These are phyloP conservation scores for Talaromyces sp. DNA, from an alignment of 2,329 filamentous ascomycete genomes.

Conservation along the genomic window DNA sequence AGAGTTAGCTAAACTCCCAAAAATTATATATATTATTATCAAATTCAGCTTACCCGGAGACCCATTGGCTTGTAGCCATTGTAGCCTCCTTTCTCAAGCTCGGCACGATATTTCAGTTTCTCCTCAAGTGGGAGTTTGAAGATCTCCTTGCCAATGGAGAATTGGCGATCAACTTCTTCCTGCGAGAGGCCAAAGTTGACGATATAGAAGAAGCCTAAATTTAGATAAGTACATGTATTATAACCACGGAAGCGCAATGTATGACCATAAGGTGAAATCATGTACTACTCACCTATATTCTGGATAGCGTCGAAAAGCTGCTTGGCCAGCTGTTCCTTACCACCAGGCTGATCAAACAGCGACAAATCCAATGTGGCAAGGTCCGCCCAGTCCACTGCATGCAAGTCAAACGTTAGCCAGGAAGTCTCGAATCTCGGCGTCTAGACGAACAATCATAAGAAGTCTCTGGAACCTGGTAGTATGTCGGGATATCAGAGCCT, in stretches of 20 bases:
- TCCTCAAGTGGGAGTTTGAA: conserved; percentile 51
- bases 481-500: neutral
- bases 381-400: conserved; percentile 43
- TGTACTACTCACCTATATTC: conserved; percentile 23
- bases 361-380: conserved; percentile 52
- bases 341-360: conserved; percentile 47
- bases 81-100: conserved; percentile 46
- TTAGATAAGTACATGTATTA: neutral
- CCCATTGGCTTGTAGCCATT: conserved; percentile 48
- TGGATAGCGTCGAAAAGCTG: conserved; percentile 50
- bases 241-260: conserved; percentile 9
- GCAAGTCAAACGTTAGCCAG: neutral
- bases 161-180: conserved; percentile 53
- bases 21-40: neutral
- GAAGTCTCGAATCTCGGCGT: neutral
- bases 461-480: conserved; percentile 7
- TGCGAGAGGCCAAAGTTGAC: conserved; percentile 53
- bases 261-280: neutral
- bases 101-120: conserved; percentile 50
- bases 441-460: conserved; percentile 5
- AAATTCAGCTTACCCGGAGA: conserved; percentile 1
- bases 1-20: neutral
- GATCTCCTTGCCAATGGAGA: conserved; percentile 52
- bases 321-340: conserved; percentile 47
- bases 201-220: conserved; percentile 53